These are phyloP conservation scores for Rhizopogon vesiculosus DNA, from an alignment of 768 basidiomycete species.

Conservation along the genomic window DNA sequence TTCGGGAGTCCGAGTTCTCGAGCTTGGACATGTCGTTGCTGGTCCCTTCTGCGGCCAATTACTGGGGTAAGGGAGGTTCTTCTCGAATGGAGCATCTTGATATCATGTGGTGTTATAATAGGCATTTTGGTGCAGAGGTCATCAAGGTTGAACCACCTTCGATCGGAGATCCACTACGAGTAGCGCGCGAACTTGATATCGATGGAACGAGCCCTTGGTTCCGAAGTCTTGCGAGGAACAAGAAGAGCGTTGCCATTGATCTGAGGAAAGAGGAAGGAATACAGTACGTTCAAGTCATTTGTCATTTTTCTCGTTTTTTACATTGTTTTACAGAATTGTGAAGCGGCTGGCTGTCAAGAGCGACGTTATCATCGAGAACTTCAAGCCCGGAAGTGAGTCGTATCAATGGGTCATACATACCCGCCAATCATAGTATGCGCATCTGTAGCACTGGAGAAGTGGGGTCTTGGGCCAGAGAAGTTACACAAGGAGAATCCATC, in stretches of 20 bases:
- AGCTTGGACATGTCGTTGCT: conserved; percentile 70
- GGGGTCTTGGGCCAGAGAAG: conserved; percentile 55
- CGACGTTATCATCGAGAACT: conserved; percentile 68
- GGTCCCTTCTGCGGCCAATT: conserved; percentile 72
- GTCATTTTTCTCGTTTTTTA: background rate
- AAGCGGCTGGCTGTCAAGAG: conserved; percentile 57
- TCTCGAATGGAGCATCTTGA: background rate
- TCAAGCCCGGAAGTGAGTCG: conserved; percentile 66
- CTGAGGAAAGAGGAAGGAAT: conserved; percentile 54
- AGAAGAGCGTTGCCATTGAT: conserved; percentile 70
- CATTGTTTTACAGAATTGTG: conserved; percentile 42
- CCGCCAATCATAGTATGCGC: background rate
- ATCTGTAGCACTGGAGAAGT: conserved; percentile 59
- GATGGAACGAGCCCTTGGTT: conserved; percentile 76
- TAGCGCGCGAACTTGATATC: conserved; percentile 66
- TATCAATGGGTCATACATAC: background rate
- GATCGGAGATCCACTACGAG: conserved; percentile 60
- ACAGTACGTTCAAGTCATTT: conserved; percentile 26
- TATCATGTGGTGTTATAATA: conserved; percentile 14
- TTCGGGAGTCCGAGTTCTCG: conserved; percentile 58
- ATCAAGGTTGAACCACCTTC: conserved; percentile 68
- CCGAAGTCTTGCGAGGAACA: conserved; percentile 65
- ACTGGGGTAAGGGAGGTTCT: conserved; percentile 44
- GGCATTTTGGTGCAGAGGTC: conserved; percentile 69
- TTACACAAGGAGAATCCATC: conserved; percentile 72